Evolutionary conservation across 176 grass and related monocot species (phyloP).

Genomic region (Sorghum bicolor): Sorghum_bicolor_NCBIv3 NC_012870.2:19181001-19181500

Average conservation of each 20-base stretch:
- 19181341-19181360: neutral
- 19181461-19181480: neutral
- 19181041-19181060: no score
- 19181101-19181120: no score
- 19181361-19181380: neutral
- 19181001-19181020: no score
- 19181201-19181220: no score
- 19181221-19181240: no score
- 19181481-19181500: neutral
- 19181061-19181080: no score
- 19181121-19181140: no score
- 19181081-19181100: no score
- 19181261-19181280: neutral
- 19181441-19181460: neutral
- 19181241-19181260: neutral
- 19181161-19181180: no score
- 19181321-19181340: neutral
- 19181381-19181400: constrained; percentile 12
- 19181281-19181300: neutral
- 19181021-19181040: no score
- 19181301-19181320: neutral
- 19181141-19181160: no score
- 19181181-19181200: no score
- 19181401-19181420: neutral
- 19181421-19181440: neutral